These are phyloP conservation scores for Groenewaldozyma sp. DNA, from an alignment of 1,139 yeast species.

Conservation along the genomic window DNA sequence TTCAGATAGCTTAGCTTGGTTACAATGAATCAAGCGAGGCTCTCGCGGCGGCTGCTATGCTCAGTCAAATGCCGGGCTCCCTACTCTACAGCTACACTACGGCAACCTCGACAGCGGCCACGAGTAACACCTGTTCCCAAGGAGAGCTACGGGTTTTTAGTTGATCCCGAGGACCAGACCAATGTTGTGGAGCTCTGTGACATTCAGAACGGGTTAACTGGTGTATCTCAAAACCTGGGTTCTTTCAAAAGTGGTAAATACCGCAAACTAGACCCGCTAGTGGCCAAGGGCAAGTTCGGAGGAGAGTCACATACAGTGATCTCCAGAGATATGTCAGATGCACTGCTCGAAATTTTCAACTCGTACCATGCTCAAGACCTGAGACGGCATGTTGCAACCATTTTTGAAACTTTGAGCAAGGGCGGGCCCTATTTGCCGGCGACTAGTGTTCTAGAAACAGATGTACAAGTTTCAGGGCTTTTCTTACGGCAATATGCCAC, in stretches of 20 bases:
- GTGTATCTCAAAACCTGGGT: neutral
- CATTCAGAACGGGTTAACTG: neutral
- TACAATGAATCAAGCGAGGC: too few relatives aligned
- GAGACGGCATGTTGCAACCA: slow-evolving; percentile 20
- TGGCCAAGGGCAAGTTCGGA: slow-evolving; percentile 14
- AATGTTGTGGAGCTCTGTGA: slow-evolving; percentile 1
- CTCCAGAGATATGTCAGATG: slow-evolving; percentile 14
- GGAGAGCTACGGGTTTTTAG: neutral
- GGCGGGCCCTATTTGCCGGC: slow-evolving; percentile 26
- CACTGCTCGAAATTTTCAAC: slow-evolving; percentile 14
- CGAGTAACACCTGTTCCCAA: slow-evolving; percentile 1
- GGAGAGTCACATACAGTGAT: slow-evolving; percentile 17
- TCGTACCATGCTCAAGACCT: slow-evolving; percentile 20
- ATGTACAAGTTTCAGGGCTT: slow-evolving; percentile 74
- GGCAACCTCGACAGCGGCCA: neutral
- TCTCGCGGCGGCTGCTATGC: too few relatives aligned
- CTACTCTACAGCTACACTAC: too few relatives aligned
- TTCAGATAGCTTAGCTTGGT: too few relatives aligned
- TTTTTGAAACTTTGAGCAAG: slow-evolving; percentile 17
- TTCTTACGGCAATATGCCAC: slow-evolving; percentile 81
- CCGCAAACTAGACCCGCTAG: neutral
- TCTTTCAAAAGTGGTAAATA: neutral
- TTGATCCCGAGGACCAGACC: slow-evolving; percentile 1
- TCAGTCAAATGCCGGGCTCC: too few relatives aligned
- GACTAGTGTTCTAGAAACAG: slow-evolving; percentile 51